These are phyloP conservation scores for Colletotrichum godetiae DNA, from an alignment of 2,329 filamentous ascomycete genomes.

Conservation along the genomic window DNA sequence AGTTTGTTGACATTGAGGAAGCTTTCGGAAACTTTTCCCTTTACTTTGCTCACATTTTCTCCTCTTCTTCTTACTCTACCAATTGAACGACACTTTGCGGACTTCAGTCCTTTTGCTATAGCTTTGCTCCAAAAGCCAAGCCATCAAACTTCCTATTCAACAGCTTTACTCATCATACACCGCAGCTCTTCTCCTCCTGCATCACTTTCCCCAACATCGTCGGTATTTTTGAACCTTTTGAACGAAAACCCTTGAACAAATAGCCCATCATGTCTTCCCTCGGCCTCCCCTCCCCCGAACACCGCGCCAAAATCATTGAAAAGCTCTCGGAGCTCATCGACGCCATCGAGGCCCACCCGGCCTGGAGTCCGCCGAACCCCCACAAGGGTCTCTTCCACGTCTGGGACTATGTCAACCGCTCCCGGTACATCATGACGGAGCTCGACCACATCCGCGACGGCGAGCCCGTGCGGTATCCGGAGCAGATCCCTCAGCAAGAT, in stretches of 20 bases:
- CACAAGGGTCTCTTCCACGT: conserved; percentile 49
- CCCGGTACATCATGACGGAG: conserved; percentile 54
- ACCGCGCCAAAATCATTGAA: conserved; percentile 41
- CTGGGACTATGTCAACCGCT: conserved; percentile 55
- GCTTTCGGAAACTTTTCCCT: background rate
- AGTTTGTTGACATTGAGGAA: conserved; percentile 3
- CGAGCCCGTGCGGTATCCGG: conserved; percentile 45
- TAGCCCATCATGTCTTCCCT: conserved; percentile 26
- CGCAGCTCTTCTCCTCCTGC: background rate
- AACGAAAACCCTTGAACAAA: too few species aligned
- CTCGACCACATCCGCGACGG: conserved; percentile 52
- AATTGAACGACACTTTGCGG: background rate
- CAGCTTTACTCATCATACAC: background rate
- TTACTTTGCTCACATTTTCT: background rate
- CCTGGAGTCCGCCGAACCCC: conserved; percentile 42
- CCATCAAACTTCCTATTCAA: background rate
- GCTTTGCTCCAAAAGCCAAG: background rate
- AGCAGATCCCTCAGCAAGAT: conserved; percentile 47
- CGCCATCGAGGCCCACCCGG: conserved; percentile 44
- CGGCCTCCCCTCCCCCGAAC: conserved; percentile 39
- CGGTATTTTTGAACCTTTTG: background rate
- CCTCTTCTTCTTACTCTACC: background rate
- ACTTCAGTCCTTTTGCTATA: too few species aligned
- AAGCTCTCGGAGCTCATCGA: conserved; percentile 42
- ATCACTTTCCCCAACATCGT: background rate